Evolutionary conservation across 225 moss, liverwort and hornwort species (phyloP).

Genomic region (Takakia lepidozioides): DNA sequence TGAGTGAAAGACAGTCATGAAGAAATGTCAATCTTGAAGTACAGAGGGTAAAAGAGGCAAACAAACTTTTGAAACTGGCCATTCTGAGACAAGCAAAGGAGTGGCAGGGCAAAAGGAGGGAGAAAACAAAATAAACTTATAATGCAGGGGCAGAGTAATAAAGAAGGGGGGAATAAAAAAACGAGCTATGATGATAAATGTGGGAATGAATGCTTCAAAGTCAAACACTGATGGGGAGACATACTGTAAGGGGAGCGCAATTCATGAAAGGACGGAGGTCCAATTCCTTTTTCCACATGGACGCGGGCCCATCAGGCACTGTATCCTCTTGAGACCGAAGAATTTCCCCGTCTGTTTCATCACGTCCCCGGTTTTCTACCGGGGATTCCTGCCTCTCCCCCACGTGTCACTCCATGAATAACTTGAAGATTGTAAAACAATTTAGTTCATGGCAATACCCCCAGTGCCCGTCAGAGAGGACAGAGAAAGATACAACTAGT

Average conservation of each 20-base stretch:
- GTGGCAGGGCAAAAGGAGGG: neutral
- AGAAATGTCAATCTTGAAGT: neutral
- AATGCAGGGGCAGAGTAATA: neutral
- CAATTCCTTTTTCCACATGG: conserved; percentile 18
- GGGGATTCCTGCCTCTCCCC: too few species aligned
- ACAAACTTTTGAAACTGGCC: too few species aligned
- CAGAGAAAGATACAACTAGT: too few species aligned
- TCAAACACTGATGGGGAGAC: conserved; percentile 1
- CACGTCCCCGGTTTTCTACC: too few species aligned
- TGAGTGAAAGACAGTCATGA: too few species aligned
- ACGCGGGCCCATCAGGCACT: neutral
- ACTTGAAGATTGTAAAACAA: too few species aligned
- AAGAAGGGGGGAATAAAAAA: neutral
- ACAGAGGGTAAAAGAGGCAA: too few species aligned
- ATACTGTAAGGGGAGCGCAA: conserved; percentile 74
- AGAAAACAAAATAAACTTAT: conserved; percentile 1
- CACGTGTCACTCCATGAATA: too few species aligned
- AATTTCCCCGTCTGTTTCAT: too few species aligned
- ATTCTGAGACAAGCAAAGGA: too few species aligned
- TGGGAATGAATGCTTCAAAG: neutral
- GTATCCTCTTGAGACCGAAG: neutral
- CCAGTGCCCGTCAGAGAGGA: too few species aligned
- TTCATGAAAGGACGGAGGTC: conserved; percentile 84
- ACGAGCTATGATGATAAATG: neutral
- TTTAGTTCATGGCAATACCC: too few species aligned